Base-by-base conservation (phyloP, 352 stramenopile genomes). In the Phytophthora idaei region DNA sequence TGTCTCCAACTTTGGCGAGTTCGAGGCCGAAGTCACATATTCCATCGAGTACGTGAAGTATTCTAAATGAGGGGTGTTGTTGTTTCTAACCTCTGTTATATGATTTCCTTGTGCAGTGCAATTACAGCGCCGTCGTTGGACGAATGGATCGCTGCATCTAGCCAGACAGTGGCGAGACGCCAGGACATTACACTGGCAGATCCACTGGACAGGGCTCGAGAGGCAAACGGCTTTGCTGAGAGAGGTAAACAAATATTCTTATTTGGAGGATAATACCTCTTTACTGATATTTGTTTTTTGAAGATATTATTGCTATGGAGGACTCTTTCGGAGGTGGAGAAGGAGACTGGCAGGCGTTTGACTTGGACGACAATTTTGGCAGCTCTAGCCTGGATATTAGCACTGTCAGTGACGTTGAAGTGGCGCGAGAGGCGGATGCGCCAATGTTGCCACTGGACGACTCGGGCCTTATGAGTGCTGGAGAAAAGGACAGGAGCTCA, bases 131-230 rank as follows among this genome's bases (percentile, higher is more conserved):
- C 82, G 7, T 93, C 85, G 45, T 62, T 95, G 21, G 84, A 92
- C 42, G 87, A 95, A 66, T 97, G 87, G 89, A 84, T 95, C 51
- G 78, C 66, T 12, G 83, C 85, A 14, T 82, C 89, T 6, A 94
- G 83, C 44, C 85, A 94, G 51, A 94, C 87, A 15, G 73, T 83
- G 31, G 85, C 85, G 34, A 83, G 89, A 57, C 80, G 84, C 0
- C 83, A 95, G 59, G 89, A 97, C 53, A 97, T 97, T 54, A 95
- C 86, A 29, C 73, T 97, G 21, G 85, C 85, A 0, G 80, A 95
- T 48, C 77, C 85, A 45, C 57, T 92, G 17, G 73, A 90, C 17
- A 67, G 72, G 41, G 49, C 77, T 53, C 72, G 69, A 28, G 71
- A 89, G 61, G 73, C 85, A n/a, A 76, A 82, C 28, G 83, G 77